These are phyloP conservation scores for Phytophthora pseudosyringae DNA, from an alignment of 352 stramenopile genomes.

Conservation along the genomic window DNA sequence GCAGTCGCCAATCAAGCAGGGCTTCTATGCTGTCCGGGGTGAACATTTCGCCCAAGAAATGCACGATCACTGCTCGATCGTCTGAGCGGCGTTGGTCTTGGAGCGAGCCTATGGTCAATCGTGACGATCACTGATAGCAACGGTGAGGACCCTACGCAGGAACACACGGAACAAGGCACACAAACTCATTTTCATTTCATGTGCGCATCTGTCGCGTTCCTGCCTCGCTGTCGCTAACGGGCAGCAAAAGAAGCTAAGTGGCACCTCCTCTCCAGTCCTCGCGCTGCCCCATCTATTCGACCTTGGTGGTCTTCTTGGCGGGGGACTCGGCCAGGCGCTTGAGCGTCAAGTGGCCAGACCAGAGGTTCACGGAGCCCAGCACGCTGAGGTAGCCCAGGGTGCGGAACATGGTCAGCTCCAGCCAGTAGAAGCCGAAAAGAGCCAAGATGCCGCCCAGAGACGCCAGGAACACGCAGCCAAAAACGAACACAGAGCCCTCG, in stretches of 20 bases:
- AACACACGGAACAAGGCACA: conserved; percentile 12
- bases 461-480: conserved; percentile 73
- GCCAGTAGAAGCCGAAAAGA: conserved; percentile 89
- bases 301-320: conserved; percentile 58
- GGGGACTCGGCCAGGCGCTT: conserved; percentile 66
- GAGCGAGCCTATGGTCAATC: too few species aligned
- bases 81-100: too few species aligned
- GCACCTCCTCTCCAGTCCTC: conserved; percentile 6
- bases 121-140: too few species aligned
- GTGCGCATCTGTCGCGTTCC: conserved; percentile 19
- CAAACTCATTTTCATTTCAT: conserved; percentile 34
- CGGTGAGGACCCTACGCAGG: too few species aligned
- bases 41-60: too few species aligned
- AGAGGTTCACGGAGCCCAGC: conserved; percentile 61
- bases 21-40: too few species aligned
- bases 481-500: conserved; percentile 64
- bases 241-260: conserved; percentile 10
- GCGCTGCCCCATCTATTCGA: conserved; percentile 46
- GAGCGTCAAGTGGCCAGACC: conserved; percentile 79
- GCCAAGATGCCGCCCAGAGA: conserved; percentile 76
- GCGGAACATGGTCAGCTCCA: conserved; percentile 90
- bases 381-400: conserved; percentile 79
- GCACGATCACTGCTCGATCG: too few species aligned
- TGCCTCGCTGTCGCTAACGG: conserved; percentile 8
- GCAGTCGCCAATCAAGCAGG: too few species aligned